phyloP scores from a whole-genome alignment of 257 asterid species.

The Solanum chiquidenum region DNA sequence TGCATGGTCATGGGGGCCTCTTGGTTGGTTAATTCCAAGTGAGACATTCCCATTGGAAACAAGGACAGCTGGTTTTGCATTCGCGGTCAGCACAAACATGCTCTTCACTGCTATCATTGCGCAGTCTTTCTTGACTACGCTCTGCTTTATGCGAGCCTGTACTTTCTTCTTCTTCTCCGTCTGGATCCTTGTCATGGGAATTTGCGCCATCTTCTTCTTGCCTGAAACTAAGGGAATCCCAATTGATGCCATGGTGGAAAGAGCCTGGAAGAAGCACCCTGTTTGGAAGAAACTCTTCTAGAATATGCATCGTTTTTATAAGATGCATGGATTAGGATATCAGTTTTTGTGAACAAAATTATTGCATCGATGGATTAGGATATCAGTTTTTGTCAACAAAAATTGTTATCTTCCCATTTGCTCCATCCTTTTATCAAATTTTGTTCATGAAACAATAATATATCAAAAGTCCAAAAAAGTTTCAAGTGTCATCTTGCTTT shows the following conservation, averaged over 20 bases:
- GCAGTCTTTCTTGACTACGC: constrained; percentile 21
- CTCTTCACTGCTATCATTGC: constrained; percentile 25
- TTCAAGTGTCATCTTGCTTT: not conserved
- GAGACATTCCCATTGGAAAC: constrained; percentile 69
- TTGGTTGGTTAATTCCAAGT: constrained; percentile 70
- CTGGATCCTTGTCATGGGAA: constrained; percentile 16
- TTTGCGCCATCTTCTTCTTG: constrained; percentile 18
- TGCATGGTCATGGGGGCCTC: constrained; percentile 88
- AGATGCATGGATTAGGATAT: not conserved
- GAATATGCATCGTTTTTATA: not conserved
- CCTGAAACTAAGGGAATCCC: constrained; percentile 35
- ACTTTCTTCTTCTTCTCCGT: constrained; percentile 26
- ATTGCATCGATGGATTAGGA: not conserved
- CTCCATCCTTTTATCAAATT: not conserved
- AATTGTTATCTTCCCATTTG: not conserved
- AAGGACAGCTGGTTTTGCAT: constrained; percentile 56
- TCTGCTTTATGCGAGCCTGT: constrained; percentile 27
- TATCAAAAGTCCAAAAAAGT: not conserved
- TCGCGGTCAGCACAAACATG: constrained; percentile 57
- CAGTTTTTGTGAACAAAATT: not conserved
- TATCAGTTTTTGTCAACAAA: not conserved
- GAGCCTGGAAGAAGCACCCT: constrained; percentile 27
- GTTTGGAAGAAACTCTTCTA: constrained; percentile 22
- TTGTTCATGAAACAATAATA: not conserved
- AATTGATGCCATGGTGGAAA: constrained; percentile 13